A percentile compares a stretch with the other conserved stretches of the same genome.
Evolutionary conservation across 2,329 filamentous ascomycete genomes (phyloP).

Genomic region (Fusarium burgessii): DNA sequence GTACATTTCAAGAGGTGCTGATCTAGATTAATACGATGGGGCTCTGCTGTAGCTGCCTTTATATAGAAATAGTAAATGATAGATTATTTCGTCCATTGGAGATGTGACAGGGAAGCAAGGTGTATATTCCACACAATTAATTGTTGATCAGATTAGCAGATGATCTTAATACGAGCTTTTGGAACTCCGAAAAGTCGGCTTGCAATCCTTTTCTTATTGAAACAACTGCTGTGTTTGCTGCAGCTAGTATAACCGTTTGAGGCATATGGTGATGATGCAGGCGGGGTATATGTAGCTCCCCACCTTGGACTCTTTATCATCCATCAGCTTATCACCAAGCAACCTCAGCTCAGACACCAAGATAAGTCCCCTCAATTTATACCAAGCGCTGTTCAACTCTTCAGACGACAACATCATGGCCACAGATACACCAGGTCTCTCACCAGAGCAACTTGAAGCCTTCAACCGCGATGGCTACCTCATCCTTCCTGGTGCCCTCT

Average conservation of each 20-base stretch:
- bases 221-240: not conserved
- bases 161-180: not conserved
- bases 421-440: conserved; percentile 66
- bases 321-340: conserved; percentile 18
- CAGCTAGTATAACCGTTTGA: not conserved
- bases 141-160: not conserved
- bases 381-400: rapidly evolving
- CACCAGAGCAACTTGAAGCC: conserved; percentile 74
- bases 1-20: not conserved
- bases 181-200: not conserved
- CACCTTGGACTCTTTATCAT: conserved; percentile 31
- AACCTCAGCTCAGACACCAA: conserved; percentile 15
- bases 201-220: not conserved
- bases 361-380: not conserved
- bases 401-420: conserved; percentile 22
- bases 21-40: conserved; percentile 20
- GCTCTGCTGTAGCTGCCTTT: conserved; percentile 16
- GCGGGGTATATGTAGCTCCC: conserved; percentile 39
- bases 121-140: not conserved
- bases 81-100: not conserved
- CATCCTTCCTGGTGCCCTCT: conserved; percentile 82
- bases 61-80: conserved; percentile 12
- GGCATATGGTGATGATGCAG: conserved; percentile 26
- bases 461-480: conserved; percentile 92
- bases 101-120: not conserved